These are phyloP conservation scores for Candida silvatica DNA, from an alignment of 805 yeast genomes.

Conservation along the genomic window DNA sequence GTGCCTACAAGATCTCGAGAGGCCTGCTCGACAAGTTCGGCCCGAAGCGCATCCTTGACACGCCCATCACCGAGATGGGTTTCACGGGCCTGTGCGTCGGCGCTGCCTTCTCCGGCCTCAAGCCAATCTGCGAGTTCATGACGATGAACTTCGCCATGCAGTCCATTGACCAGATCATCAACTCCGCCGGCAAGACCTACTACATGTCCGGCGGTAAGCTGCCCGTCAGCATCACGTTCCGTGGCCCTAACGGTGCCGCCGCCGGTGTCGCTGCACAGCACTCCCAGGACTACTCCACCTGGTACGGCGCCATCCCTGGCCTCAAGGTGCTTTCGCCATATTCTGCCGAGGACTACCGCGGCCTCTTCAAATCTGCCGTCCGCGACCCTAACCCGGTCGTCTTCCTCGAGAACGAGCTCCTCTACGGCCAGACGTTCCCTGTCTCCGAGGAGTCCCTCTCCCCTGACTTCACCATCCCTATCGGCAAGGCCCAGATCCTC, in stretches of 20 bases:
- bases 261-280: conserved; percentile 99
- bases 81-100: conserved; percentile 94
- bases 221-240: conserved; percentile 93
- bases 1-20: conserved; percentile 96
- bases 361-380: conserved; percentile 90
- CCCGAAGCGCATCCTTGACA: conserved; percentile 86
- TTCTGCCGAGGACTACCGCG: conserved; percentile 93
- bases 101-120: conserved; percentile 92
- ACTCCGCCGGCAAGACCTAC: conserved; percentile 97
- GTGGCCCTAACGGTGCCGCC: conserved; percentile 99
- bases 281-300: conserved; percentile 94
- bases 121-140: conserved; percentile 98
- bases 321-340: conserved; percentile 93
- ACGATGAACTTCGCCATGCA: conserved; percentile 99
- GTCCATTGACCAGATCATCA: conserved; percentile 95
- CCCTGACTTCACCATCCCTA: conserved; percentile 84
- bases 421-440: conserved; percentile 88
- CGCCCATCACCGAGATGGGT: conserved; percentile 99
- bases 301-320: conserved; percentile 99
- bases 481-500: conserved; percentile 94
- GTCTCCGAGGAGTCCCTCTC: conserved; percentile 83
- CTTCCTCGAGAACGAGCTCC: conserved; percentile 90
- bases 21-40: conserved; percentile 95
- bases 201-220: conserved; percentile 99
- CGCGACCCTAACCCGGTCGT: conserved; percentile 99